phyloP scores from a whole-genome alignment of 805 yeast genomes.

The Candida sanyiensis region DNA sequence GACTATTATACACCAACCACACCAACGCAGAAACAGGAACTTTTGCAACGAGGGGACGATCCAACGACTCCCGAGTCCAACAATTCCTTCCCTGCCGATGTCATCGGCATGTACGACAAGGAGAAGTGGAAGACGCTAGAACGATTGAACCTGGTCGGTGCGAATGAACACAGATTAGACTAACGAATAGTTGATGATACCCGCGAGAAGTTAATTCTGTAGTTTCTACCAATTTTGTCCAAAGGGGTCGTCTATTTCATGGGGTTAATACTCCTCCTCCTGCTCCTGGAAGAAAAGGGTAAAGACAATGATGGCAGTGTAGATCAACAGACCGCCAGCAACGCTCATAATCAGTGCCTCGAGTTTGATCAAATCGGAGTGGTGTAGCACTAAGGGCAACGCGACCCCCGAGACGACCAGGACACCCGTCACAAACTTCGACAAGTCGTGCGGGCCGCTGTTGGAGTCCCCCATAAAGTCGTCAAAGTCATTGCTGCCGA shows the following conservation, averaged over 20 bases:
- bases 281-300: conserved; percentile 61
- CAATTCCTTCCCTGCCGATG: conserved; percentile 48
- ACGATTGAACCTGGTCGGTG: conserved; percentile 25
- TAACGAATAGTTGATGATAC: neutral
- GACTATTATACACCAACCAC: conserved; percentile 5
- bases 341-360: conserved; percentile 74
- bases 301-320: conserved; percentile 77
- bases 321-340: conserved; percentile 78
- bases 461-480: conserved; percentile 59
- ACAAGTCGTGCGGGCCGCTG: conserved; percentile 59
- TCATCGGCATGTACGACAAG: conserved; percentile 58
- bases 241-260: neutral
- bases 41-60: conserved; percentile 23
- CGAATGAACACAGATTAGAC: neutral
- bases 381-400: conserved; percentile 72
- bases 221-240: too few species aligned
- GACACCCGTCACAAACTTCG: conserved; percentile 73
- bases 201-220: too few species aligned
- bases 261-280: conserved; percentile 32
- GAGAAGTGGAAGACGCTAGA: conserved; percentile 60
- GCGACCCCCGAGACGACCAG: conserved; percentile 70
- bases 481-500: conserved; percentile 38
- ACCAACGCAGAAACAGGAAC: conserved; percentile 9
- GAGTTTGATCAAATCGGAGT: conserved; percentile 62
- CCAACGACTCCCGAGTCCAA: conserved; percentile 29